Base-by-base conservation (phyloP, 352 stramenopile genomes). In the Pythium phragmiticola region DNA sequence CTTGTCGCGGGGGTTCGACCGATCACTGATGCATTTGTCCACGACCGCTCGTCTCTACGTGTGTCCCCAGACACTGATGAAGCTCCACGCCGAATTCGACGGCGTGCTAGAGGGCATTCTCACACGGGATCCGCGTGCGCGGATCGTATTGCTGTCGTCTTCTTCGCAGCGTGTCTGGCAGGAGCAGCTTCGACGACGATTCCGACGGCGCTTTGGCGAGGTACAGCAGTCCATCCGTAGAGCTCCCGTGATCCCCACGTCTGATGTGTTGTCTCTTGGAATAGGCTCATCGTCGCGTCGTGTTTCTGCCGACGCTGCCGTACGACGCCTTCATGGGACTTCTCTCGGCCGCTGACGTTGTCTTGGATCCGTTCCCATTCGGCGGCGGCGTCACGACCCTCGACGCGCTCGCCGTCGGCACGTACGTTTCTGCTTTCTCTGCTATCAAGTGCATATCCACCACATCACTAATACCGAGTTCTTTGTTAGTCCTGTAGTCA, bases 361-460 rank as follows among this genome's bases (percentile, higher is more conserved):
- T 92, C 9, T 65, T 96, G 8, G 88, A 96, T 56, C 80, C 87
- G 36, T 95, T 92, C 45, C 85, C 87, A 28, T 95, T 95, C 34
- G 88, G 87, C 28, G 86, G 88, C 14, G 87, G 88, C 28, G 85
- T 96, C 36, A 96, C 87, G 5, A 89, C 81, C 8, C 77, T 96
- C 30, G 88, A 96, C 36, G 80, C 84, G 2, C 74, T 96, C 59
- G 74, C 84, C 19, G 77, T 90, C 50, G 86, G 86, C 61, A 81
- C 86, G 74, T 89, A 80, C 53, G 82, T 83, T 3, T 54, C 0
- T 17, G 28, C 33, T 51, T 37, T 14, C 14, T 45, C 17, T 65
- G 21, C 21, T 21, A 3, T 23, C 23, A 55, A 9, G 33, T 30
- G 14, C n/a, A 17, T 52, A 54, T 28, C 53, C 39, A n/a, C 28